Base-by-base conservation (phyloP, 140 eudicot species). In the Anethum foeniculum region DNA sequence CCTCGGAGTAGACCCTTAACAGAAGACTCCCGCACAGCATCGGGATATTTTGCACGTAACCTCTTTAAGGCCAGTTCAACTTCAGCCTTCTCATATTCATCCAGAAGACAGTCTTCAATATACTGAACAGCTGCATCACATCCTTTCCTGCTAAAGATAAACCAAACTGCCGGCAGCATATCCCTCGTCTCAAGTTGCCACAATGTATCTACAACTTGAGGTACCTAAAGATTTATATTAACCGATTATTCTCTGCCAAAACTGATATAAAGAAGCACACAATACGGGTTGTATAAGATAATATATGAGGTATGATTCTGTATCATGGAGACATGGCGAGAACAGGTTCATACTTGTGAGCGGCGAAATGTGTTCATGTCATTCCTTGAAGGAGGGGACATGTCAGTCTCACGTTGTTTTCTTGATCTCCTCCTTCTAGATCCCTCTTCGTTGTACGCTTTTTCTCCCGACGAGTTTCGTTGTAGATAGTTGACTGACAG, bases 91-190 rank as follows among this genome's bases (percentile, higher is more conserved):
- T 95, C 99, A 79, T 90, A 89, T 46, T 95, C 99, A 78, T 92
- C 96, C 80, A 95, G 80, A 65, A 95, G 90, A 86, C 85, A 89
- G 56, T 90, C 91, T 83, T 95, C 93, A 52, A 95, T 82, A 84
- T 95, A 95, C 79, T 95, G 96, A 71, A 92, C 97, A 80, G 99
- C 97, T 43, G 90, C 97, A 80, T 95, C 99, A 82, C 99, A 95
- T 46, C 99, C 99, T 95, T 95, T 95, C 82, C 99, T 86, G 89
- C 99, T 95, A 78, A 95, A 95, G 81, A 95, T 95, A 79, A 95
- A 95, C 99, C 99, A 95, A 80, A 95, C 89, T 82, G 97, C 97
- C 5, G 99, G 99, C 34, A 95, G 90, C 99, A 95, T 92, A 79
- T 92, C 97, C 80, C 88, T 85, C 81, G 88, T 80, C 75, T 91